phyloP scores from a whole-genome alignment of 1,284 basidiomycete species.

The Coriolopsis trogii region DNA sequence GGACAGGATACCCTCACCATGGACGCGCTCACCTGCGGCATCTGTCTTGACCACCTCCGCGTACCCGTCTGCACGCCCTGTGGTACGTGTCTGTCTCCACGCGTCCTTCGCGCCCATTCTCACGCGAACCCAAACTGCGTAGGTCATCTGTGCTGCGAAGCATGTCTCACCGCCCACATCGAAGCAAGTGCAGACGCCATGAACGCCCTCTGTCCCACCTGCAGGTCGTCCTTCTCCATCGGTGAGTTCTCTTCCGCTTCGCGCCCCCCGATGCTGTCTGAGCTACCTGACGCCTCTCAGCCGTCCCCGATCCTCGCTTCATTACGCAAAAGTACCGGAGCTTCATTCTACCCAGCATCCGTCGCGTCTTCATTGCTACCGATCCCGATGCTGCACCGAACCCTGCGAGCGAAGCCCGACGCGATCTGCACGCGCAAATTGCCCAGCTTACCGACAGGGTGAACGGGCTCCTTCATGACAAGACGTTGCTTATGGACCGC shows the following conservation, averaged over 20 bases:
- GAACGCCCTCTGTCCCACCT: constrained; percentile 57
- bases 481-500: constrained; percentile 42
- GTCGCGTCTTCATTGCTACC: constrained; percentile 57
- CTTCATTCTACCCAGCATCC: constrained; percentile 56
- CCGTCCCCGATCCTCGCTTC: constrained; percentile 47
- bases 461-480: constrained; percentile 40
- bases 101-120: neutral
- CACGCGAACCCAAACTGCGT: neutral
- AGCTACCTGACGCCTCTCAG: constrained; percentile 22
- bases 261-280: neutral
- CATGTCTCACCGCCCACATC: constrained; percentile 54
- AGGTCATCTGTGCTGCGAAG: constrained; percentile 68
- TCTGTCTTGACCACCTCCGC: constrained; percentile 56
- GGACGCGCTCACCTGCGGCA: constrained; percentile 52
- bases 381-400: constrained; percentile 21
- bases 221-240: constrained; percentile 55
- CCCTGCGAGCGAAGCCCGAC: constrained; percentile 2
- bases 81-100: constrained; percentile 41
- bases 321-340: constrained; percentile 63
- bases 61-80: constrained; percentile 64
- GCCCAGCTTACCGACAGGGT: constrained; percentile 39
- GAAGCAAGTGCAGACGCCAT: constrained; percentile 43
- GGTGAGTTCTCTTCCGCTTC: constrained; percentile 39
- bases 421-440: constrained; percentile 30
- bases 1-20: constrained; percentile 33